phyloP scores from a whole-genome alignment of 2,329 filamentous ascomycete genomes.

The Penicillium sp. region DNA sequence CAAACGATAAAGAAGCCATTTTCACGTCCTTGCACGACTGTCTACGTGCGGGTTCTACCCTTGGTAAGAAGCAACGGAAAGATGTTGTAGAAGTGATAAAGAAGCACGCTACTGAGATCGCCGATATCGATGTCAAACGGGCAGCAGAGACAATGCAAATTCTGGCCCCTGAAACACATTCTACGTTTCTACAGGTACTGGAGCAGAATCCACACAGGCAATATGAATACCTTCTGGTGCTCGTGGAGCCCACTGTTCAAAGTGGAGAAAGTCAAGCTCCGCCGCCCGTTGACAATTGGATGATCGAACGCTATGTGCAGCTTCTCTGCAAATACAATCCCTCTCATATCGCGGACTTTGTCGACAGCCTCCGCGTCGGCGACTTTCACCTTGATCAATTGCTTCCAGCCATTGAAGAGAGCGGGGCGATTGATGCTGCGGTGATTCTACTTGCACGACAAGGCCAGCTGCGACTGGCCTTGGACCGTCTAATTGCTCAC shows the following conservation, averaged over 20 bases:
- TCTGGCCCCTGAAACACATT: conserved; percentile 65
- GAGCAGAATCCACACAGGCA: conserved; percentile 64
- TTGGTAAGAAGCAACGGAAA: conserved; percentile 69
- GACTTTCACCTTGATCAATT: conserved; percentile 78
- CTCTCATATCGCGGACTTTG: conserved; percentile 79
- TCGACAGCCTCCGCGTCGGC: conserved; percentile 72
- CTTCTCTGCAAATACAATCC: conserved; percentile 88
- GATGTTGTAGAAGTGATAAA: conserved; percentile 70
- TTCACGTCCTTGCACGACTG: conserved; percentile 80
- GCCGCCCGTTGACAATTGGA: conserved; percentile 52
- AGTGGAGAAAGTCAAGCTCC: conserved; percentile 32
- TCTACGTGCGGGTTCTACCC: conserved; percentile 63
- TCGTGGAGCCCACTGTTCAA: conserved; percentile 66
- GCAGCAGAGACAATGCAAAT: conserved; percentile 66
- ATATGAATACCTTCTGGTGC: conserved; percentile 72
- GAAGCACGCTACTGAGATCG: conserved; percentile 65
- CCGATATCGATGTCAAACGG: conserved; percentile 64
- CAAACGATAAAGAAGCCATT: conserved; percentile 69
- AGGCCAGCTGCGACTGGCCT: conserved; percentile 78
- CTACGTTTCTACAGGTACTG: conserved; percentile 64
- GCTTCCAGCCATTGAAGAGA: conserved; percentile 83
- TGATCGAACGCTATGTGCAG: conserved; percentile 82
- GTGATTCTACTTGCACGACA: conserved; percentile 88
- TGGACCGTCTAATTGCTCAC: conserved; percentile 81
- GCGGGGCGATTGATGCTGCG: conserved; percentile 87